Evolutionary conservation across 768 basidiomycete genomes (phyloP), one percentile per base, ranked within the genome.

Genomic region (Hemileccinum rubropunctum): DNA sequence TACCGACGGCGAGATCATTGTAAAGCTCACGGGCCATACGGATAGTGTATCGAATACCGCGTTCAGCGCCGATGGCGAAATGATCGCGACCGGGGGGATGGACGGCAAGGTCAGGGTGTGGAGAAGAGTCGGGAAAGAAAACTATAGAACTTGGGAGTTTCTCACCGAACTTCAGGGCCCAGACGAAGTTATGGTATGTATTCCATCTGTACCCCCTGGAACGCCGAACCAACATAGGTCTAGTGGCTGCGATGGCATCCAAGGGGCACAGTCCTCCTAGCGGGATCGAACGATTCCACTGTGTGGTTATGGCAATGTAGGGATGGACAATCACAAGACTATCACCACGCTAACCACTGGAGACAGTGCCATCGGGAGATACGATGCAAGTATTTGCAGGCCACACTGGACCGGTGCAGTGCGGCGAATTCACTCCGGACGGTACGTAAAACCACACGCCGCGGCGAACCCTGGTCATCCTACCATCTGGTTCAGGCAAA

Each of bases 181-280:
- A 8, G 94, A 97, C 70, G 97, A 99, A 75, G 87, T 98, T 56
- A 88, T 86, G 78, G 95, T 95, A 62, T 54, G 84, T 72, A 15
- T 39, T 56, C 49, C 50, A 15, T n/a, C 34, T 26, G n/a, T 14
- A 15, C 33, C 21, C 11, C 28, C 42, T 15, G 42, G 6, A 26
- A 51, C 28, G 35, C 40, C 28, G 37, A 10, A 38, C 36, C n/a
- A 43, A 55, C 50, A 41, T 58, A 46, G 11, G 18, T 1, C 5
- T 32, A 98, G 95, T 98, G 91, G 79, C 63, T 98, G 43, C 77
- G 83, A 72, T 99, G 95, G 95, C 97, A 99, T 75, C 97, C 97
- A 0, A 95, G 86, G 65, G 97, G 95, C 6, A 71, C 75, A 34
- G 86, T 95, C 2, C 78, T 99, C 0, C 77, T 98, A 5, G 93